Evolutionary conservation across 2,329 filamentous ascomycete genomes (phyloP), one percentile per base, ranked within the genome.

Genomic region (Ustilaginoidea virens): DNA sequence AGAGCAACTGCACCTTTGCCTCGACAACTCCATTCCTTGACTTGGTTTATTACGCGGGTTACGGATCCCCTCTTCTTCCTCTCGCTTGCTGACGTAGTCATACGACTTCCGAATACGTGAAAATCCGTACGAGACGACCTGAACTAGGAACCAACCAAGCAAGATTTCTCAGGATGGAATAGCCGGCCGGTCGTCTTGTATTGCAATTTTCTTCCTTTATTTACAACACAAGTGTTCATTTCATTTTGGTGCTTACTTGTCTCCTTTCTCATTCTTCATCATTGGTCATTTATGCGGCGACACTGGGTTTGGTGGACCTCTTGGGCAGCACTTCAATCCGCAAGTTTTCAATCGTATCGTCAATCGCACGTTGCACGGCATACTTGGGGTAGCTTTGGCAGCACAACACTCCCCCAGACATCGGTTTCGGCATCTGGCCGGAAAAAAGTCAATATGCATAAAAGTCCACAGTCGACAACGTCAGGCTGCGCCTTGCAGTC

Each of bases 341-440:
- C 48, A 42, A 51, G 54, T 36, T 55, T 48, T 52, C 44, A 53
- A 50, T 49, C 44, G 47, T 45, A 51, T 49, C 48, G 46, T 52
- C 52, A 49, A 41, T 44, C 47, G 49, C 44, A 41, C 45, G 40
- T 49, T 46, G 45, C 42, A 46, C 52, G 47, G 47, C 49, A 42
- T 45, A 48, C 41, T 47, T 53, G 44, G n/a, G n/a, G 47, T 52
- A 52, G 43, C 44, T 45, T 46, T 52, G 41, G 42, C 45, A 51
- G 42, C 46, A 42, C 47, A 44, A 35, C 47, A 38, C 38, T 28
- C 32, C 49, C 46, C 38, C 47, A 51, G 39, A 43, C 45, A 43
- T 43, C 49, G 43, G 44, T 43, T 41, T 45, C 45, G 41, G 41
- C 43, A 35, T 38, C 44, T 41, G 42, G 44, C 43, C 40, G 37